Evolutionary conservation across 768 basidiomycete genomes (phyloP).

Genomic region (Suillus decipiens): DNA sequence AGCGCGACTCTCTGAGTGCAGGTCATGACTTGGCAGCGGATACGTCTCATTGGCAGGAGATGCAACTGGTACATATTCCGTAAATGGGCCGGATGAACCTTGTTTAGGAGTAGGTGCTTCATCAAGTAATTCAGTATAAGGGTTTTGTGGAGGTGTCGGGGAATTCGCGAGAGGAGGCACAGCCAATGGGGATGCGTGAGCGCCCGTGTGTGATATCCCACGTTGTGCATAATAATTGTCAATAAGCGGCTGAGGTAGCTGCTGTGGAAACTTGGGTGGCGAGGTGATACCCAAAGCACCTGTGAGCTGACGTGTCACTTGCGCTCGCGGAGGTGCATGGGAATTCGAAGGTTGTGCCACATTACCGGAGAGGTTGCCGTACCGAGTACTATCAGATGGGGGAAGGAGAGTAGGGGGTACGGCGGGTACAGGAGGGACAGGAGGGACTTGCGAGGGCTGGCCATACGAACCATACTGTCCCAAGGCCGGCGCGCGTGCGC

Average conservation of each 20-base stretch:
- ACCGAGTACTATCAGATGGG: not conserved
- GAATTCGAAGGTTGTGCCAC: not conserved
- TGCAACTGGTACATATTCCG: too few species aligned
- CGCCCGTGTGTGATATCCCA: not conserved
- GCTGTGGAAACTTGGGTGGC: slow-evolving; percentile 6
- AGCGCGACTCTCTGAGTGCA: slow-evolving; percentile 5
- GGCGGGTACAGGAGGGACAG: slow-evolving; percentile 23
- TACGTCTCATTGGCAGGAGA: not conserved
- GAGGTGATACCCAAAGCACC: not conserved
- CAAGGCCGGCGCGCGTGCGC: slow-evolving; percentile 21
- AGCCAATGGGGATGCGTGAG: slow-evolving; percentile 4
- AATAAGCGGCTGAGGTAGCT: not conserved
- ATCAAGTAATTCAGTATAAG: not conserved
- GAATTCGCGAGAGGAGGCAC: not conserved
- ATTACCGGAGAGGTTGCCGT: not conserved
- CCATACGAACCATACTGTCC: slow-evolving; percentile 11
- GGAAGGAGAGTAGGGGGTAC: not conserved
- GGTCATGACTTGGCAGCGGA: slow-evolving; percentile 4
- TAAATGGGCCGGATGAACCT: slow-evolving; percentile 1
- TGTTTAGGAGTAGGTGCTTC: slow-evolving; percentile 11
- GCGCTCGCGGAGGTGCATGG: slow-evolving; percentile 14
- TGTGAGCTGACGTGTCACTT: not conserved
- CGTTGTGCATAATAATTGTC: not conserved
- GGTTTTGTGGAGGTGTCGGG: slow-evolving; percentile 6
- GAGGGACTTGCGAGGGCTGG: slow-evolving; percentile 18